phyloP scores from a whole-genome alignment of 352 stramenopile species.

The Phytophthora aleatoria region DNA sequence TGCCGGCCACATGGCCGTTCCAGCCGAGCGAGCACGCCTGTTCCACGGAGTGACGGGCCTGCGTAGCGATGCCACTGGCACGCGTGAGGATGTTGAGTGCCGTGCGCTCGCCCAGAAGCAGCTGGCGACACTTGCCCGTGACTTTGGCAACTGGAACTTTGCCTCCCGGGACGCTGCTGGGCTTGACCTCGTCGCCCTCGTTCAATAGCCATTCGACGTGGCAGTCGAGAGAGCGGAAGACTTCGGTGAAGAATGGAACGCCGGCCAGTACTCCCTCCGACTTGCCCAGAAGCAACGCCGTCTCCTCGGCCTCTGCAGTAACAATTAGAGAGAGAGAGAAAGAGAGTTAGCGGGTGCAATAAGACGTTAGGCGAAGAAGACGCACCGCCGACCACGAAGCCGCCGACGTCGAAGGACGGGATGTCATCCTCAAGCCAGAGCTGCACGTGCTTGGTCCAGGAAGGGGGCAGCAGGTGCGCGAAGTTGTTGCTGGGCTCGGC shows the following conservation, averaged over 20 bases:
- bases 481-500: conserved; percentile 38
- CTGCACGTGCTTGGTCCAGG: conserved; percentile 89
- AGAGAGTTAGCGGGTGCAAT: neutral
- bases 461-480: conserved; percentile 71
- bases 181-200: conserved; percentile 68
- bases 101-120: conserved; percentile 97
- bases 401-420: conserved; percentile 96
- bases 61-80: conserved; percentile 95
- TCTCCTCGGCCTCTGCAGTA: conserved; percentile 70
- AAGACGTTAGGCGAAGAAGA: neutral
- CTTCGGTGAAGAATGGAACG: conserved; percentile 95
- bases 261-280: conserved; percentile 94
- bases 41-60: conserved; percentile 68
- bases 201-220: conserved; percentile 90
- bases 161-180: conserved; percentile 41
- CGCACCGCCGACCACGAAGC: conserved; percentile 95
- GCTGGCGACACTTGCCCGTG: conserved; percentile 92
- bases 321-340: conserved; percentile 7
- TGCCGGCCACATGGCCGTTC: conserved; percentile 96
- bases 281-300: conserved; percentile 92
- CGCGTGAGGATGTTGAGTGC: conserved; percentile 97
- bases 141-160: conserved; percentile 95
- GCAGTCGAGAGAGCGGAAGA: conserved; percentile 93
- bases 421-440: conserved; percentile 98
- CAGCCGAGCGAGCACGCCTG: conserved; percentile 76